phyloP scores from a whole-genome alignment of 139 green algal species.

The Chlorella sp. region DNA sequence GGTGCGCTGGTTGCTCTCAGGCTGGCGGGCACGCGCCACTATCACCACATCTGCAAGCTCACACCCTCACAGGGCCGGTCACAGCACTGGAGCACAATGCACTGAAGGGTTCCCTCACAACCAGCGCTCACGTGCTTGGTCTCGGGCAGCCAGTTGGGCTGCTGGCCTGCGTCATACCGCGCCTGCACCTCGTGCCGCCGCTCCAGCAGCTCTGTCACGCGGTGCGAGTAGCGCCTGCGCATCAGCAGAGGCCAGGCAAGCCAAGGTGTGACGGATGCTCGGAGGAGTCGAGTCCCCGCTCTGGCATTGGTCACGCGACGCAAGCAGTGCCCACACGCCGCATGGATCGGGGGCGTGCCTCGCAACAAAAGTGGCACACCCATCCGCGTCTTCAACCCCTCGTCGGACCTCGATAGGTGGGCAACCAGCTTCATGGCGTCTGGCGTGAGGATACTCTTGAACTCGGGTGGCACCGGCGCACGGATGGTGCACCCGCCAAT shows the following conservation, averaged over 20 bases:
- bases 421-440: conserved; percentile 73
- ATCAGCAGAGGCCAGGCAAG: no score
- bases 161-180: conserved; percentile 56
- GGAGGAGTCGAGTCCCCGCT: no score
- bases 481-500: conserved; percentile 15
- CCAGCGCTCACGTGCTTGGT: conserved; percentile 49
- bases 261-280: no score
- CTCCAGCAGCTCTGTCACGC: conserved; percentile 74
- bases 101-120: background rate
- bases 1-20: background rate
- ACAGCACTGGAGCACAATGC: no score
- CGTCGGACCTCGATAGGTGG: conserved; percentile 61
- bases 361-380: no score
- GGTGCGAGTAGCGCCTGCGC: background rate
- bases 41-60: no score
- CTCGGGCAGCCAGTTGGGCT: conserved; percentile 77
- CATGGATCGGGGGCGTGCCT: no score
- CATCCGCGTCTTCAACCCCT: background rate
- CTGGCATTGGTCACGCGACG: no score
- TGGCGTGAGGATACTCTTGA: conserved; percentile 59
- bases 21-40: no score
- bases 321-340: no score
- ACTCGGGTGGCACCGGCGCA: conserved; percentile 22
- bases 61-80: no score
- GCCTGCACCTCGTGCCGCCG: conserved; percentile 63